These are phyloP conservation scores for Corylus heterophylla DNA, from an alignment of 306 rosid species.

Conservation along the genomic window DNA sequence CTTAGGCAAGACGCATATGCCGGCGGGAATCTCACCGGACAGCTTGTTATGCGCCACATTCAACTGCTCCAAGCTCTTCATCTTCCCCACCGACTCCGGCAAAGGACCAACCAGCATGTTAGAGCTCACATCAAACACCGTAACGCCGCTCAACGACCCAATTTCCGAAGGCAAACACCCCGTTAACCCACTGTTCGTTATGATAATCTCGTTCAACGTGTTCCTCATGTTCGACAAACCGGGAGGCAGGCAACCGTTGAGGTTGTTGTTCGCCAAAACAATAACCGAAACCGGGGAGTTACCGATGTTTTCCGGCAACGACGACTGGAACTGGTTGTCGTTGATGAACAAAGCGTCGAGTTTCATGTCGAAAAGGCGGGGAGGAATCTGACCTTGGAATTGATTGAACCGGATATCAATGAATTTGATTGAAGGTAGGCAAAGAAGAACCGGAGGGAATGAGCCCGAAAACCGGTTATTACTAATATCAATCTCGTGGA, in stretches of 20 bases:
- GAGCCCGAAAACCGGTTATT: slow-evolving; percentile 70
- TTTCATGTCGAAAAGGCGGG: slow-evolving; percentile 51
- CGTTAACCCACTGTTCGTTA: slow-evolving; percentile 56
- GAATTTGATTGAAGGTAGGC: slow-evolving; percentile 46
- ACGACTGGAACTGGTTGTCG: slow-evolving; percentile 59
- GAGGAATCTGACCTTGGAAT: slow-evolving; percentile 59
- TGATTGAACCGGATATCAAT: slow-evolving; percentile 72
- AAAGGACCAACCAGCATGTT: slow-evolving; percentile 62
- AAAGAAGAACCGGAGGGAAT: slow-evolving; percentile 57
- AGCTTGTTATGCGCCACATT: slow-evolving; percentile 68
- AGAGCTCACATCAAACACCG: slow-evolving; percentile 68
- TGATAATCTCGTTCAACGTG: slow-evolving; percentile 65
- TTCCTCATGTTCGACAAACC: slow-evolving; percentile 54
- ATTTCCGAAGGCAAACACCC: slow-evolving; percentile 70
- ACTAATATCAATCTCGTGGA: slow-evolving; percentile 71
- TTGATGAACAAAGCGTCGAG: slow-evolving; percentile 83
- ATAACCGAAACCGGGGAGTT: slow-evolving; percentile 60
- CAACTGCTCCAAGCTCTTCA: slow-evolving; percentile 76
- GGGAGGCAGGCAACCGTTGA: slow-evolving; percentile 65
- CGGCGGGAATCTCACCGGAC: slow-evolving; percentile 63
- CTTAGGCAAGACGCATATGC: slow-evolving; percentile 61
- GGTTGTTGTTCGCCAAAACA: slow-evolving; percentile 68
- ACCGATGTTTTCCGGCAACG: slow-evolving; percentile 60
- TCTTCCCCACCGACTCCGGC: slow-evolving; percentile 55
- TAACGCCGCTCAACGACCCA: slow-evolving; percentile 53